Percentiles rank a stretch among this genome's conserved stretches.
phyloP scores from a whole-genome alignment of 176 grass and related monocot species.

The Neostapfia colusana region DNA sequence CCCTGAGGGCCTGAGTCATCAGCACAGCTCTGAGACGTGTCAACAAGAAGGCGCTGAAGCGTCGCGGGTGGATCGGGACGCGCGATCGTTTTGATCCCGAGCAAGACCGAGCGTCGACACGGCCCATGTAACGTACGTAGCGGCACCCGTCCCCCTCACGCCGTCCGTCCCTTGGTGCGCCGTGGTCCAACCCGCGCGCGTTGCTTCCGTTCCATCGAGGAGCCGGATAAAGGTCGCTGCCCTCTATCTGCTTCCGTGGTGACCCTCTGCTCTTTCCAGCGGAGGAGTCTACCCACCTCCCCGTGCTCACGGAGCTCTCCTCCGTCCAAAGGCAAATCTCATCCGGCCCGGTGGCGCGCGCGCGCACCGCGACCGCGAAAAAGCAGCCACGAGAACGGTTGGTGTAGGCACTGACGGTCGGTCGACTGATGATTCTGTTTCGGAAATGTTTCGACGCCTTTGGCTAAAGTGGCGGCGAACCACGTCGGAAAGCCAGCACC shows the following conservation, averaged over 20 bases:
- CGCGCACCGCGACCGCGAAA: neutral
- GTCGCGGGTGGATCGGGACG: neutral
- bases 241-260: neutral
- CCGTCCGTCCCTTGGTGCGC: neutral
- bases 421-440: conserved; percentile 3
- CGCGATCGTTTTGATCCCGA: neutral
- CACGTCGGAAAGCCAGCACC: neutral
- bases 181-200: neutral
- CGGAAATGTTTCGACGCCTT: neutral
- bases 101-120: neutral
- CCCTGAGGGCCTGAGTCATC: conserved; percentile 15
- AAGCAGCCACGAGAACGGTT: neutral
- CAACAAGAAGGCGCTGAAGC: neutral
- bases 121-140: neutral
- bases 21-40: neutral
- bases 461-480: conserved; percentile 18
- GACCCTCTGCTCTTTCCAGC: neutral
- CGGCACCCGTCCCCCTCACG: neutral
- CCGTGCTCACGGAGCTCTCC: neutral
- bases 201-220: neutral
- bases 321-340: neutral
- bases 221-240: neutral
- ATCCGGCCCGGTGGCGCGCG: neutral
- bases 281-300: too few relatives aligned
- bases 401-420: neutral